Evolutionary conservation across 306 rosid species (phyloP).

Genomic region (Fragaria nilgerrensis): DNA sequence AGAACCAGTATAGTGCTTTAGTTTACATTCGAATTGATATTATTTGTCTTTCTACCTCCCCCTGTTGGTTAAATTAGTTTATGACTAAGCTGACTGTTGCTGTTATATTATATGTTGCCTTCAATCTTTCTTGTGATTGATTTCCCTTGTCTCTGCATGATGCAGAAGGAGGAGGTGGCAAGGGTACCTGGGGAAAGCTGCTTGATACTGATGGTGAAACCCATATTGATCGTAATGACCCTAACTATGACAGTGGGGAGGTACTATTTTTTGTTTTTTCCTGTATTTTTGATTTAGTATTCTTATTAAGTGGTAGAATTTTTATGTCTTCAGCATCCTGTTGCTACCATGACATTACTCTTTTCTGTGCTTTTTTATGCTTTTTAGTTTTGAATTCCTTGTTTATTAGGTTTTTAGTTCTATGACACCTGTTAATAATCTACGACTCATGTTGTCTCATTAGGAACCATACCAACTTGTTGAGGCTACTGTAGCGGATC

Average conservation of each 20-base stretch:
- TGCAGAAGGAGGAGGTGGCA: constrained; percentile 66
- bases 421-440: neutral
- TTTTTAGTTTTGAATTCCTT: neutral
- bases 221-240: constrained; percentile 56
- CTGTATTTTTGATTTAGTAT: neutral
- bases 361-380: neutral
- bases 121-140: neutral
- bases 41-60: neutral
- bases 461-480: constrained; percentile 98
- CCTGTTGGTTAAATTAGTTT: neutral
- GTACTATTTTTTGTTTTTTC: constrained; percentile 22
- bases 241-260: constrained; percentile 69
- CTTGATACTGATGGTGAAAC: constrained; percentile 54
- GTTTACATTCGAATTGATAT: neutral
- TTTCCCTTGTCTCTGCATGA: neutral
- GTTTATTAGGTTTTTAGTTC: neutral
- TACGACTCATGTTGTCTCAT: constrained; percentile 15
- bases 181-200: constrained; percentile 67
- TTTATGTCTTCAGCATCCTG: neutral
- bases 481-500: constrained; percentile 72
- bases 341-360: neutral
- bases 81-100: neutral
- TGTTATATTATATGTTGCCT: neutral
- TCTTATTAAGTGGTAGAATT: neutral
- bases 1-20: neutral